These are phyloP conservation scores for Tremellales sp. DNA, from an alignment of 1,284 basidiomycete genomes.

Conservation along the genomic window DNA sequence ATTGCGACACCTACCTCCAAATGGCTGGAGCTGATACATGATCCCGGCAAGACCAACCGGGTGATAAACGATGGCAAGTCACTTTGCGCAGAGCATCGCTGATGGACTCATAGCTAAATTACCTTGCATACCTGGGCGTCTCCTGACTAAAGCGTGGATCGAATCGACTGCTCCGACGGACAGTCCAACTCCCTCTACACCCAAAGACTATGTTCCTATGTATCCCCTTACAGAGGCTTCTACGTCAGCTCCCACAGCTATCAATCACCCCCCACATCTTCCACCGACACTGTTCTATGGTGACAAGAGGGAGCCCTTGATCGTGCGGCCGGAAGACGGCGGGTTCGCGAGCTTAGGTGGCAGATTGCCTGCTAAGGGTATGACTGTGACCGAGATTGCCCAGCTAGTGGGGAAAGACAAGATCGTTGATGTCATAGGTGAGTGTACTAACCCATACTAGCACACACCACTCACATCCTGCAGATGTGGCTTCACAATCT, in stretches of 20 bases:
- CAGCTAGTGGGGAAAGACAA: slow-evolving; percentile 70
- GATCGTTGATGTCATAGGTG: slow-evolving; percentile 85
- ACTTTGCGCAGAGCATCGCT: neutral
- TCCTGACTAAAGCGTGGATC: slow-evolving; percentile 16
- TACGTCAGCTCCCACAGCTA: neutral
- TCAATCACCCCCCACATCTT: slow-evolving; percentile 2
- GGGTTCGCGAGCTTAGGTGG: slow-evolving; percentile 45
- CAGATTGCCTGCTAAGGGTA: slow-evolving; percentile 31
- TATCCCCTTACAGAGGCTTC: neutral
- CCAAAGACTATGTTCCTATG: no score
- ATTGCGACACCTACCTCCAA: slow-evolving; percentile 43
- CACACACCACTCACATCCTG: slow-evolving; percentile 8
- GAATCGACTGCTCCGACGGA: slow-evolving; percentile 6
- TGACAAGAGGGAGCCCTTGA: slow-evolving; percentile 36
- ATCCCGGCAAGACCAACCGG: slow-evolving; percentile 40
- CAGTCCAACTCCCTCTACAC: neutral
- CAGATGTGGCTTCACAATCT: slow-evolving; percentile 79
- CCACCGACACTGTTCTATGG: slow-evolving; percentile 42
- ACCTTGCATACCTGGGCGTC: slow-evolving; percentile 21
- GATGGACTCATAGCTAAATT: slow-evolving; percentile 22
- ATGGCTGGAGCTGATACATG: slow-evolving; percentile 45
- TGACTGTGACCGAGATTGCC: slow-evolving; percentile 64
- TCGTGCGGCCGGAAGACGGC: slow-evolving; percentile 38
- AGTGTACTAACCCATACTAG: slow-evolving; percentile 21
- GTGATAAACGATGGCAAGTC: slow-evolving; percentile 36